These are phyloP conservation scores for Tricholoma terreum DNA, from an alignment of 768 basidiomycete genomes.

Conservation along the genomic window DNA sequence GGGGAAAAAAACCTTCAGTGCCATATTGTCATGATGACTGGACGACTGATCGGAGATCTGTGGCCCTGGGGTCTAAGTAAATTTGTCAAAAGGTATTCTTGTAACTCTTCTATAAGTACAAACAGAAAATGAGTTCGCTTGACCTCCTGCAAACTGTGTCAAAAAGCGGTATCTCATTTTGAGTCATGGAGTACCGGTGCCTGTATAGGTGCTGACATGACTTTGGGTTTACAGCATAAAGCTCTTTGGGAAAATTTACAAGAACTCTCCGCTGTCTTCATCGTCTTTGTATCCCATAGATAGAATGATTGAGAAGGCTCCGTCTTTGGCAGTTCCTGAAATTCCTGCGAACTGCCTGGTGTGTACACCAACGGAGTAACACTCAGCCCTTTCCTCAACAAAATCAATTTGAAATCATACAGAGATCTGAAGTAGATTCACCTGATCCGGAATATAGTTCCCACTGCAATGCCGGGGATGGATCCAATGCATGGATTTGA, in stretches of 20 bases:
- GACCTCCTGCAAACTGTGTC: conserved; percentile 15
- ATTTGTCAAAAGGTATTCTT: background rate
- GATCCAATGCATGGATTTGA: background rate
- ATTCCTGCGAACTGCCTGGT: background rate
- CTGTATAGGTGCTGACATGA: conserved; percentile 29
- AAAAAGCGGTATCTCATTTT: background rate
- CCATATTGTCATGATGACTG: conserved; percentile 30
- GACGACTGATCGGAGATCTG: conserved; percentile 36
- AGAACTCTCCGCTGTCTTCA: background rate
- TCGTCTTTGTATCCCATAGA: conserved; percentile 4
- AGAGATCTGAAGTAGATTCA: background rate
- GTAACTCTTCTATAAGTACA: background rate
- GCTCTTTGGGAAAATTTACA: conserved; percentile 1
- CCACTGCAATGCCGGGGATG: background rate
- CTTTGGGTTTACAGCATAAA: background rate
- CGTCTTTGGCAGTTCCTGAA: conserved; percentile 1
- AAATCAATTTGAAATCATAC: background rate
- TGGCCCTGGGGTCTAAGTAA: conserved; percentile 14
- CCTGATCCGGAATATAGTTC: background rate
- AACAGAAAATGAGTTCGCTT: conserved; percentile 17
- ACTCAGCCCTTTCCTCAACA: background rate
- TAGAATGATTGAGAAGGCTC: conserved; percentile 2
- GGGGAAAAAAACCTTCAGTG: conserved; percentile 26
- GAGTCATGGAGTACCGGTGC: conserved; percentile 28
- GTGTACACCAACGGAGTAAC: background rate